A percentile compares a stretch with the other conserved stretches of the same genome.
Evolutionary conservation across 495 filamentous ascomycete genomes (phyloP).

Genomic region (Penicillium verhagenii): DNA sequence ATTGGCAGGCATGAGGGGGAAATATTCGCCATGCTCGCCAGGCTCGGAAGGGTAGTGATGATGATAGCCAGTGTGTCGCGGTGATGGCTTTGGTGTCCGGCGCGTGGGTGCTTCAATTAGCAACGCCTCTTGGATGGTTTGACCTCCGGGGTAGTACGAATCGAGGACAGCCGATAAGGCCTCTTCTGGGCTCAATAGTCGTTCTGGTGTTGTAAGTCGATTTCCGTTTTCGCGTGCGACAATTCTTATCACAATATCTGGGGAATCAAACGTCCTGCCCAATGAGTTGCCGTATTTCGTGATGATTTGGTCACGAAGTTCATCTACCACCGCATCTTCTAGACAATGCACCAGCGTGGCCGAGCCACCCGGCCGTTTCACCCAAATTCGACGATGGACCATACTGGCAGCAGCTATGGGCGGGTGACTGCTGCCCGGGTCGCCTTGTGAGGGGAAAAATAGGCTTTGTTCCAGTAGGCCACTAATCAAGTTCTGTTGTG

Average conservation of each 20-base stretch:
- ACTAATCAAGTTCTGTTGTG: conserved; percentile 45
- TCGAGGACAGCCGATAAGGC: conserved; percentile 75
- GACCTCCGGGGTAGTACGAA: conserved; percentile 82
- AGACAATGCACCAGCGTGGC: conserved; percentile 82
- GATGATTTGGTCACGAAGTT: conserved; percentile 88
- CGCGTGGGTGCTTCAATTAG: conserved; percentile 83
- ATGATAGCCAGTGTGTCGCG: conserved; percentile 51
- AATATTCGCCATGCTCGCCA: conserved; percentile 81
- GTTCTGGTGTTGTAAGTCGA: conserved; percentile 54
- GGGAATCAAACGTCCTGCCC: conserved; percentile 82
- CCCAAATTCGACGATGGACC: conserved; percentile 85
- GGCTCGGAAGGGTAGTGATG: conserved; percentile 61
- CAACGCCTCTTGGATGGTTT: conserved; percentile 86
- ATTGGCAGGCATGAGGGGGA: conserved; percentile 74
- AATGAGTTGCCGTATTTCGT: conserved; percentile 92
- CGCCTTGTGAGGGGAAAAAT: conserved; percentile 25
- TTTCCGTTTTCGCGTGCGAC: conserved; percentile 46
- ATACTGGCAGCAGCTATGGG: conserved; percentile 30
- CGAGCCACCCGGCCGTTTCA: conserved; percentile 78
- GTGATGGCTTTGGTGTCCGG: conserved; percentile 82
- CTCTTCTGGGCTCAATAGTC: conserved; percentile 82
- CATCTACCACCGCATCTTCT: conserved; percentile 91
- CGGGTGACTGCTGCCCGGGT: conserved; percentile 17
- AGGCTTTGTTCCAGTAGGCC: conserved; percentile 37
- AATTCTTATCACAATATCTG: conserved; percentile 76